Percentiles rank a stretch among this genome's conserved stretches.
These are phyloP conservation scores for Moricandia arvensis DNA, from an alignment of 345 rosid genomes.

Conservation along the genomic window DNA sequence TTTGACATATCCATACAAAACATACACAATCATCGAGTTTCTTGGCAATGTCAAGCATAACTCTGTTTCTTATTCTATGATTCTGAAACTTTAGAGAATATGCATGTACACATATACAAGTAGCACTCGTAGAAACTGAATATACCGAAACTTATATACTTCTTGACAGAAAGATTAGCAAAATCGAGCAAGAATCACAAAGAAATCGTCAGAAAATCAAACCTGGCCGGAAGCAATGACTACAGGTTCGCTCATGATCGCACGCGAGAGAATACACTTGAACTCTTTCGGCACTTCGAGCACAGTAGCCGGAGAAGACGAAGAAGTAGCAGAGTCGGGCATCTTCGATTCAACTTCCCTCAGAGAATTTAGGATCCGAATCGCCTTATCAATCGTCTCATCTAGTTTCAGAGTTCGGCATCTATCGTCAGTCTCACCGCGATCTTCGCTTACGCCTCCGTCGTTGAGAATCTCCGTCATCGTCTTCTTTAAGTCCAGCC, in stretches of 20 bases:
- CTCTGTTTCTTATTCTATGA: conserved; percentile 7
- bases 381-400: conserved; percentile 33
- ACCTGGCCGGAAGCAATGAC: conserved; percentile 62
- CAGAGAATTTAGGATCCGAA: conserved; percentile 31
- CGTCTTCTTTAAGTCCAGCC: neutral
- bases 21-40: neutral
- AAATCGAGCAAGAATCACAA: neutral
- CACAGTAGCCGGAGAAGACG: neutral
- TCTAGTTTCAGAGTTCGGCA: no score
- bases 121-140: no score
- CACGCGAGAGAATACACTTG: conserved; percentile 13
- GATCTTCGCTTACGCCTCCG: conserved; percentile 34
- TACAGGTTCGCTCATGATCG: conserved; percentile 50
- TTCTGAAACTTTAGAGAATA: neutral
- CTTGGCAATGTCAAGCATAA: neutral
- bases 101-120: no score
- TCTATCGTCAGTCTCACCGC: neutral
- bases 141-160: no score
- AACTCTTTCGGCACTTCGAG: conserved; percentile 19
- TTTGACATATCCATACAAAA: neutral
- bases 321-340: neutral
- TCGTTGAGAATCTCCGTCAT: conserved; percentile 6
- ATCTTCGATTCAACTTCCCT: conserved; percentile 31
- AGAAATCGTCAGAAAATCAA: conserved; percentile 13
- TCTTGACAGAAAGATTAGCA: neutral